A percentile compares a stretch with the other conserved stretches of the same genome.
These are phyloP conservation scores for Solanum medicagineum DNA, from an alignment of 257 asterid species.

Conservation along the genomic window DNA sequence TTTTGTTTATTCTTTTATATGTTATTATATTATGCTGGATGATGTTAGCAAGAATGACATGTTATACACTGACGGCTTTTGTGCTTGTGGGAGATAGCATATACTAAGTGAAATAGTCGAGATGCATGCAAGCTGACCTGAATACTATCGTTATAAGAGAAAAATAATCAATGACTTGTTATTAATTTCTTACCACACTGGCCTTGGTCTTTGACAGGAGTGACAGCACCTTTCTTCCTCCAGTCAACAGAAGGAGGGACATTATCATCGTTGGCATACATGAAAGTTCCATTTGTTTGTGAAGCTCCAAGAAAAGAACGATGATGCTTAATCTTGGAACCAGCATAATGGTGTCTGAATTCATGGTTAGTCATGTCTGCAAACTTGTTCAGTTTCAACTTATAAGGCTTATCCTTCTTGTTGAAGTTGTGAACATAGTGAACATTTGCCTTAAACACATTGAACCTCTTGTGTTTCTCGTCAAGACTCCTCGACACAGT, in stretches of 20 bases:
- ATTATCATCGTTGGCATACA: slow-evolving; percentile 31
- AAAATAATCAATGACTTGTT: background rate
- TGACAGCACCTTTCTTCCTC: slow-evolving; percentile 76
- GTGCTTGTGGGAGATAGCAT: background rate
- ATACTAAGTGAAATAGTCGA: background rate
- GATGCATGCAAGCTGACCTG: background rate
- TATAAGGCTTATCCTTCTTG: slow-evolving; percentile 67
- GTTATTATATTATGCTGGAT: background rate
- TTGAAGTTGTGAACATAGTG: slow-evolving; percentile 42
- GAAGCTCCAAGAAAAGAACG: slow-evolving; percentile 37
- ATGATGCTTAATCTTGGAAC: slow-evolving; percentile 59
- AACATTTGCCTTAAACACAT: slow-evolving; percentile 69
- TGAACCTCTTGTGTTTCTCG: slow-evolving; percentile 58
- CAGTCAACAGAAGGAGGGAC: slow-evolving; percentile 73
- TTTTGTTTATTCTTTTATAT: background rate
- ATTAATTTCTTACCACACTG: slow-evolving; percentile 48
- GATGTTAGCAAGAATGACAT: background rate
- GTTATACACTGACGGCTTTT: background rate
- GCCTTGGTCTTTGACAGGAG: slow-evolving; percentile 74
- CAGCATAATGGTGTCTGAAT: slow-evolving; percentile 47
- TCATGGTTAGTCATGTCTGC: slow-evolving; percentile 91
- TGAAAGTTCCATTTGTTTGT: slow-evolving; percentile 28
- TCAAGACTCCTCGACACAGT: slow-evolving; percentile 50
- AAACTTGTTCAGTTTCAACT: slow-evolving; percentile 70
- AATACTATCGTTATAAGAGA: background rate